Evolutionary conservation across 2,329 filamentous ascomycete genomes (phyloP), one percentile per base, ranked within the genome.

Genomic region (Setomelanomma holmii): DNA sequence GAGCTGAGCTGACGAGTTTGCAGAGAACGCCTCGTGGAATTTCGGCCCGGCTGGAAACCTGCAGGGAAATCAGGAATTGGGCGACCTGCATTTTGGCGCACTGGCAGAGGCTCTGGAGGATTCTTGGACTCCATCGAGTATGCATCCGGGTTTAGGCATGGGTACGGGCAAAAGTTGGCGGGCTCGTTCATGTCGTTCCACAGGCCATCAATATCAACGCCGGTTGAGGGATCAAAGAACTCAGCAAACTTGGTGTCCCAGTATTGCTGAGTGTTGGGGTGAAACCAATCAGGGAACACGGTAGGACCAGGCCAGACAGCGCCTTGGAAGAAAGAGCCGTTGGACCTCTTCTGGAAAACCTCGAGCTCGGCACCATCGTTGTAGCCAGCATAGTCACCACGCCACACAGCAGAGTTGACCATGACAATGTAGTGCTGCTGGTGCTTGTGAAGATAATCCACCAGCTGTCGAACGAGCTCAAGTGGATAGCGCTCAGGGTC

Each of bases 271-370:
- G 85, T 83, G 40, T 84, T 84, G 8, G 81, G 79, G 23, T 86
- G 78, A 69, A 92, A 92, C 89, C 89, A 93, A 68, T 93, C 90
- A 0, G 88, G 88, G 69, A 87, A 91, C 3, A 84, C 87, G 0
- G 87, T 84, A 7, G 86, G 81, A 40, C 89, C 89, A 7, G 89
- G 88, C 90, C 90, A 93, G 14, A 93, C 89, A 20, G 90, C 89
- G 12, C 89, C 84, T 54, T 80, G 66, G 61, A 81, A 86, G 27
- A 83, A 68, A 3, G 78, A 79, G 14, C 81, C 88, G 59, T 91
- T 87, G 24, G 69, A 63, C 6, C 53, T 60, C 56, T 80, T 79
- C 24, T 84, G 69, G 71, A 85, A 86, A 4, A 83, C 71, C 23
- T 78, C 81, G 4, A 82, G 75, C 14, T 82, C 79, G 1, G 84